Base-by-base conservation (phyloP, 2,329 filamentous ascomycete genomes). In the Colletotrichum siamense region DNA sequence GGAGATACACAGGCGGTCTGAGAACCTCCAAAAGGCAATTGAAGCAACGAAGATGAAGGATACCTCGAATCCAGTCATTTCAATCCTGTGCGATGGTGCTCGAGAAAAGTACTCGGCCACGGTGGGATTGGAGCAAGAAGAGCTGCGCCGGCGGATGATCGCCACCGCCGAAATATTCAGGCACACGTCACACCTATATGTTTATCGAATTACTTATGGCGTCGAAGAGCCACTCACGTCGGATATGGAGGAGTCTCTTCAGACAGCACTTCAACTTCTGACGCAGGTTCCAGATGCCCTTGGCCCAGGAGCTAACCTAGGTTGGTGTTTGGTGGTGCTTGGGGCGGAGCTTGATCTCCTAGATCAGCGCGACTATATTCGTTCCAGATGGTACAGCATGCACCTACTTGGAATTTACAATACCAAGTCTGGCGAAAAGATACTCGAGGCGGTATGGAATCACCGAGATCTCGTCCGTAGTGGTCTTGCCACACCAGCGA, bases 121-220 rank as follows among this genome's bases (percentile, higher is more conserved):
- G 22, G 32, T 73, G 18, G 71, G 71, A 16, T 69, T 73, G 65
- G 71, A 49, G 26, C 28, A 73, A 44, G 71, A 73, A n/a, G 71
- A 73, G 24, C 64, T 73, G 9, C 44, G 71, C 12, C 12, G 52
- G 32, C 65, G 71, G 8, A 68, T 68, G 28, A 55, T 73, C 18
- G 71, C 71, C 8, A 73, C 65, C 5, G 71, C 71, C 28, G 71
- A 73, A 36, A 73, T 73, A n/a, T 73, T 73, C 55, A 65, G 71
- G 26, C 71, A 73, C 64, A 52, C 71, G 9, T 73, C 71, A 26
- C 71, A 73, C 39, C 36, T 73, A 34, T 73, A 73, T 28, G 71
- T 73, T 18, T 36, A 73, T 57, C 71, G 71, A 22, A 73, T 73
- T 30, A 36, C 22, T 12, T 22, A 69, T 32, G 64, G 65, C n/a